Evolutionary conservation across 1,139 yeast genomes (phyloP).

Genomic region (Sugiyamaella novakii): DNA sequence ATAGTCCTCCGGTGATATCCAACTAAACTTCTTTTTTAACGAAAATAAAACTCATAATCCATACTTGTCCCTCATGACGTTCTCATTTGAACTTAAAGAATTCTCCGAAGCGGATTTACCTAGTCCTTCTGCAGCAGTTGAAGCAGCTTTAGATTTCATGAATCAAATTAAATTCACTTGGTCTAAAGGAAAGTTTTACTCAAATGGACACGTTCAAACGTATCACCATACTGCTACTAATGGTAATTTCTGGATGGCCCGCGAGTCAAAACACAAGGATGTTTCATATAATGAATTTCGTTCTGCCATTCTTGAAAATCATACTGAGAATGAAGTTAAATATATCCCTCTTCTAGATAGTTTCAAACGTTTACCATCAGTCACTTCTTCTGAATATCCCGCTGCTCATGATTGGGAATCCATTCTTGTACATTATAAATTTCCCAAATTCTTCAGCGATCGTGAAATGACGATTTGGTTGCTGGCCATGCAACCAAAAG

Average conservation of each 20-base stretch:
- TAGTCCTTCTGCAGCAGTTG: slow-evolving; percentile 28
- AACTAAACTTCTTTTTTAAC: no score
- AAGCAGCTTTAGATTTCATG: slow-evolving; percentile 32
- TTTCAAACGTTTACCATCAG: slow-evolving; percentile 28
- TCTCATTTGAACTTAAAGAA: slow-evolving; percentile 32
- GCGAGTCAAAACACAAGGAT: slow-evolving; percentile 47
- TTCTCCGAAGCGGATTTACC: slow-evolving; percentile 35
- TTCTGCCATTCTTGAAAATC: slow-evolving; percentile 39
- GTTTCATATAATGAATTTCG: slow-evolving; percentile 39
- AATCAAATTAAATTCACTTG: slow-evolving; percentile 28
- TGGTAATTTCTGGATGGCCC: slow-evolving; percentile 52
- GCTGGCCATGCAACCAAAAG: slow-evolving; percentile 44
- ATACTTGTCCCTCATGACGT: no score
- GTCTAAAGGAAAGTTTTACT: slow-evolving; percentile 31
- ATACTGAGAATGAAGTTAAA: slow-evolving; percentile 43
- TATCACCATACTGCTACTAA: slow-evolving; percentile 40
- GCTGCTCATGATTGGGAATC: slow-evolving; percentile 37
- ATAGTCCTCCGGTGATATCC: no score
- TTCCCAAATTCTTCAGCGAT: slow-evolving; percentile 52
- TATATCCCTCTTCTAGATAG: slow-evolving; percentile 32
- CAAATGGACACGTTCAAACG: slow-evolving; percentile 42
- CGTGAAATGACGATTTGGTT: slow-evolving; percentile 66
- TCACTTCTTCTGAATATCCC: slow-evolving; percentile 12
- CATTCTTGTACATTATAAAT: slow-evolving; percentile 49
- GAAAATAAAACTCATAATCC: no score